Conservation (phyloP, 306 rosid species). For the Aeschynomene evenia region DNA sequence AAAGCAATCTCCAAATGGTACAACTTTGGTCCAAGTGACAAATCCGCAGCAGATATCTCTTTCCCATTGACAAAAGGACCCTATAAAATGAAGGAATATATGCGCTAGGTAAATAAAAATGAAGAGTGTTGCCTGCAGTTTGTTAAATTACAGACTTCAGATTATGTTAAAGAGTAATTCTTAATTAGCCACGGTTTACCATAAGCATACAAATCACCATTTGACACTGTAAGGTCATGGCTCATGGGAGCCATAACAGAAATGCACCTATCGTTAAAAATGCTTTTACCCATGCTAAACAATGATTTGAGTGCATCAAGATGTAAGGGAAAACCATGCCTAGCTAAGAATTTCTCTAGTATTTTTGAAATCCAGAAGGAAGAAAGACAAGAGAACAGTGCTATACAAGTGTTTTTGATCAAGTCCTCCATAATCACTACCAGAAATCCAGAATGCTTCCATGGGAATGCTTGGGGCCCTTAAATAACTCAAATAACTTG, state of each 20-base stretch:
- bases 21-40: slow-evolving; percentile 91
- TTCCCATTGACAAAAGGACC: slow-evolving; percentile 89
- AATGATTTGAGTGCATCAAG: background rate
- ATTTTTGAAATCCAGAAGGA: background rate
- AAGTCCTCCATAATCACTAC: background rate
- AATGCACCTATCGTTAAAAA: background rate
- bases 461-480: background rate
- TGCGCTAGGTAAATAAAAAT: background rate
- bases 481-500: background rate
- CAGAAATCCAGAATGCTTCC: background rate
- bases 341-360: background rate
- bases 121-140: background rate
- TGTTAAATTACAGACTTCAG: slow-evolving; percentile 2
- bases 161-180: background rate
- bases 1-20: slow-evolving; percentile 85
- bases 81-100: slow-evolving; percentile 33
- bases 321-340: background rate
- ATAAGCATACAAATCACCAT: background rate
- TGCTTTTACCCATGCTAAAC: background rate
- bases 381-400: background rate
- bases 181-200: background rate
- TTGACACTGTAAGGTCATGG: background rate
- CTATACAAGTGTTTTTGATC: background rate
- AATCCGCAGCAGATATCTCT: slow-evolving; percentile 71
- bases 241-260: background rate